These are phyloP conservation scores for Babesia sp. DNA, from an alignment of 169 alveolate species.

Conservation along the genomic window DNA sequence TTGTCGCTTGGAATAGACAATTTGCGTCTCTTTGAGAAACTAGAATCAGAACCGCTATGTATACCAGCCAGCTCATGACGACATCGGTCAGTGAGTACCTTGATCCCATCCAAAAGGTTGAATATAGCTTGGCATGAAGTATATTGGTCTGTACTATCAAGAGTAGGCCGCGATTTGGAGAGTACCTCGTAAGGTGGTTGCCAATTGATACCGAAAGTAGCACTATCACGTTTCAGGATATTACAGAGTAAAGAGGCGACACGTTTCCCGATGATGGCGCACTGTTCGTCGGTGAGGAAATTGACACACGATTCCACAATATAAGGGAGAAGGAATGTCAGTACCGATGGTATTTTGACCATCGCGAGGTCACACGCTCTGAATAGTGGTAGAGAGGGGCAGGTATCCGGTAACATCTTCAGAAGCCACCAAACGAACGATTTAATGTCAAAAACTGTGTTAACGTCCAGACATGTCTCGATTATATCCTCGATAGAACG, in stretches of 20 bases:
- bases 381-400: slow-evolving; percentile 41
- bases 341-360: slow-evolving; percentile 44
- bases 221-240: slow-evolving; percentile 42
- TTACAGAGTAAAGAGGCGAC: slow-evolving; percentile 47
- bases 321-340: slow-evolving; percentile 48
- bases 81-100: slow-evolving; percentile 24
- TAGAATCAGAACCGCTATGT: not conserved
- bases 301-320: slow-evolving; percentile 39
- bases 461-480: slow-evolving; percentile 39
- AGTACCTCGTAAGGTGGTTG: slow-evolving; percentile 30
- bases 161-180: not conserved
- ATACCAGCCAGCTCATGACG: not conserved
- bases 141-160: slow-evolving; percentile 33
- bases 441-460: slow-evolving; percentile 56
- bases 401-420: slow-evolving; percentile 46
- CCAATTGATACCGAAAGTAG: slow-evolving; percentile 54
- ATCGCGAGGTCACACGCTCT: slow-evolving; percentile 60
- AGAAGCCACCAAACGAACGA: slow-evolving; percentile 63
- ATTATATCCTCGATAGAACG: slow-evolving; percentile 28
- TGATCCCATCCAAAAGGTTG: slow-evolving; percentile 37
- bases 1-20: slow-evolving; percentile 81
- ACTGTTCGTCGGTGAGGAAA: slow-evolving; percentile 18
- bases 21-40: not conserved
- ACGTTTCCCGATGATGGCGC: slow-evolving; percentile 44
- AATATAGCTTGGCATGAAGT: slow-evolving; percentile 60